Evolutionary conservation across 371 early-diverging fungal genomes (phyloP).

Genomic region (Amoeboaphelidium occidentale): DNA sequence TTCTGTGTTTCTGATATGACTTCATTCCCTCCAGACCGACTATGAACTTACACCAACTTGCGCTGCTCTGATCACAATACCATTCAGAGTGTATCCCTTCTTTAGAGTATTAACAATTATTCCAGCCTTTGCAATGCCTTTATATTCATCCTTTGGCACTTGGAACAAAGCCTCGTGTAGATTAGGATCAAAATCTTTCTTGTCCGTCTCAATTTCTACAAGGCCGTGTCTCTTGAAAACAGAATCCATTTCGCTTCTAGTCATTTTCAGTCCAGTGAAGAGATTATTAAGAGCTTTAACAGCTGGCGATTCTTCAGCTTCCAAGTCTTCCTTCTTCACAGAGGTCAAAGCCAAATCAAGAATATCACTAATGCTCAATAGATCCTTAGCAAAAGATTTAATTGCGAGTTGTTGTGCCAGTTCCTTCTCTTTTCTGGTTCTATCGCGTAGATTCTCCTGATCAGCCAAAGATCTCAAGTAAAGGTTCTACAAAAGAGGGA

Average conservation of each 20-base stretch:
- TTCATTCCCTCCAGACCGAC: too few species aligned
- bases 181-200: conserved; percentile 77
- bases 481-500: conserved; percentile 34
- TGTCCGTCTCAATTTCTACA: conserved; percentile 47
- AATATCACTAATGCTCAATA: conserved; percentile 78
- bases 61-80: conserved; percentile 76
- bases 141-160: conserved; percentile 38
- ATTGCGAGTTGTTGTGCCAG: conserved; percentile 59
- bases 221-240: conserved; percentile 75
- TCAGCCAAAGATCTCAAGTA: conserved; percentile 82
- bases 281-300: conserved; percentile 33
- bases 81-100: conserved; percentile 69
- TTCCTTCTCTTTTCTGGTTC: conserved; percentile 63
- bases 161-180: conserved; percentile 85
- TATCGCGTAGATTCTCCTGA: conserved; percentile 68
- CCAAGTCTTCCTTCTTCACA: conserved; percentile 27
- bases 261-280: conserved; percentile 70
- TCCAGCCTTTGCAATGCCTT: conserved; percentile 65
- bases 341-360: conserved; percentile 59
- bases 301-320: conserved; percentile 10
- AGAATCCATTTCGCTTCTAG: conserved; percentile 53
- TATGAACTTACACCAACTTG: conserved; percentile 98
- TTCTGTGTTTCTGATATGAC: too few species aligned
- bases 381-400: conserved; percentile 87
- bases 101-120: conserved; percentile 67